Base-by-base conservation (phyloP, 768 basidiomycete genomes). In the Pholiota microspora region DNA sequence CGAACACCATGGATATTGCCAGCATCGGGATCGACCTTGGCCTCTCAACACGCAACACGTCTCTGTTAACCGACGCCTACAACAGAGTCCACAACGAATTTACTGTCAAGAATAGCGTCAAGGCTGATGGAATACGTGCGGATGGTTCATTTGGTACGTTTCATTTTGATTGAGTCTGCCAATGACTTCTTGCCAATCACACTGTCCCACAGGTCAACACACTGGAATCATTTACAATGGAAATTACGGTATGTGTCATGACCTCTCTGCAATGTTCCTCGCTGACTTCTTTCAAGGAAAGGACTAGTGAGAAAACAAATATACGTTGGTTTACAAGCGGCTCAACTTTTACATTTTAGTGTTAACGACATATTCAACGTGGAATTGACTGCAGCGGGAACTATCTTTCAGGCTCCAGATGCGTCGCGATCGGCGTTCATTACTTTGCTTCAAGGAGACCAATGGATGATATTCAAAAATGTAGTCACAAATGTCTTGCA, bases 391-490 rank as follows among this genome's bases (percentile, higher is more conserved):
- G 81, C 83, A 2, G 80, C 74, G 16, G 82, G 81, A n/a, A 88
- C 86, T 2, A 70, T 73, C 23, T 86, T 78, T 62, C 69, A 73
- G 40, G 85, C 82, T 1, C 67, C 67, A 9, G 54, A 65, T 9
- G 60, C 62, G 7, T 68, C 77, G 5, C 69, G 73, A 58, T 51
- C 60, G 28, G 84, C 85, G 0, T 79, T 88, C 51, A 76, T 74
- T 5, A 77, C 75, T 4, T 66, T 85, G 6, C 71, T 86, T 51
- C 72, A 80, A 25, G 86, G 79, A 2, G 73, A 81, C 54, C 71
- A 73, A 38, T 89, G 87, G 87, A 86, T 86, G 84, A 81, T 86
- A 21, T 85, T 78, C 63, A 70, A 71, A n/a, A 87, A 88, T 62
- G 66, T 71, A 9, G 44, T 76, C 24, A 85, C 85, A 0, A 65